phyloP scores from a whole-genome alignment of 2,329 filamentous ascomycete species.

The Rachicladosporium sp. region DNA sequence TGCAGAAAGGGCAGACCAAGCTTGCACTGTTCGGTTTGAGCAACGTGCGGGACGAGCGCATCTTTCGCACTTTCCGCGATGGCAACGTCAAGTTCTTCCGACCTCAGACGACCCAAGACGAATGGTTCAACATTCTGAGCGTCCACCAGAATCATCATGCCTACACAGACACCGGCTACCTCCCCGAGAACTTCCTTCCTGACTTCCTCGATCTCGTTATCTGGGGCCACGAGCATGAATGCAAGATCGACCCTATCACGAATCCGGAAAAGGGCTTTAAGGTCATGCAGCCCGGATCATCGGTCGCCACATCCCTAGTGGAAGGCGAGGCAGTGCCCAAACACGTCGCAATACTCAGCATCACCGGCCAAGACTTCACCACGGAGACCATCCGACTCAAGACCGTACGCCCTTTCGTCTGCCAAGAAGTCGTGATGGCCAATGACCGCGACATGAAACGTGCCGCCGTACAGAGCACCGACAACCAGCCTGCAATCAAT shows the following conservation, averaged over 20 bases:
- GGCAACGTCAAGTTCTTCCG: slow-evolving; percentile 89
- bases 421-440: slow-evolving; percentile 64
- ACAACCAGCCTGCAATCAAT: slow-evolving; percentile 73
- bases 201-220: slow-evolving; percentile 83
- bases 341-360: slow-evolving; percentile 72
- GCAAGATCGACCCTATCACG: slow-evolving; percentile 67
- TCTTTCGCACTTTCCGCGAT: slow-evolving; percentile 88
- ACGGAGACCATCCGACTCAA: slow-evolving; percentile 73
- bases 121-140: slow-evolving; percentile 94
- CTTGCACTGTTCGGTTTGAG: slow-evolving; percentile 87
- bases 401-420: slow-evolving; percentile 81
- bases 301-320: slow-evolving; percentile 83
- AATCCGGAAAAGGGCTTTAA: slow-evolving; percentile 86
- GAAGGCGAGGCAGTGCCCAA: slow-evolving; percentile 84
- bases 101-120: slow-evolving; percentile 62
- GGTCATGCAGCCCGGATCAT: slow-evolving; percentile 95
- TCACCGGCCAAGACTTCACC: slow-evolving; percentile 73
- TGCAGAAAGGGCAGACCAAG: slow-evolving; percentile 90
- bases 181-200: slow-evolving; percentile 86
- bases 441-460: slow-evolving; percentile 66
- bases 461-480: slow-evolving; percentile 59
- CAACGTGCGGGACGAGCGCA: slow-evolving; percentile 88
- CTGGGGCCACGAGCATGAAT: slow-evolving; percentile 98
- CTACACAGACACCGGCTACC: slow-evolving; percentile 81
- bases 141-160: slow-evolving; percentile 95